Percentiles rank a stretch among this genome's conserved stretches.
These are phyloP conservation scores for Trichoderma gracile DNA, from an alignment of 2,329 filamentous ascomycete species.

Conservation along the genomic window DNA sequence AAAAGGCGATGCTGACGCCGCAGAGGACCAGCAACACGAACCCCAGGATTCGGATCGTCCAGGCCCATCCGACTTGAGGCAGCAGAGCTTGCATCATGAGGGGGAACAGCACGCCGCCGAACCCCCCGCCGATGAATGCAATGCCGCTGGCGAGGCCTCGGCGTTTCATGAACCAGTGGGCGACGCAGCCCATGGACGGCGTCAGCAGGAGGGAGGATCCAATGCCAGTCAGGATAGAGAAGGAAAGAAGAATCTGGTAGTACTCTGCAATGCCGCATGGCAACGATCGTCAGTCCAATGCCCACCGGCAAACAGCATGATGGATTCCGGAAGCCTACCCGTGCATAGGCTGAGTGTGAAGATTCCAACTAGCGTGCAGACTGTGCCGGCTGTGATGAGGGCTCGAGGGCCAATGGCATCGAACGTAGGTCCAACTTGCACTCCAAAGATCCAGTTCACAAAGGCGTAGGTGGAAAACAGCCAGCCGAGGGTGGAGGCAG, in stretches of 20 bases:
- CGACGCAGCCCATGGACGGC: constrained; percentile 60
- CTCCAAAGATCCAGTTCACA: neutral
- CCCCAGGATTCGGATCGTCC: constrained; percentile 52
- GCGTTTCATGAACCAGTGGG: constrained; percentile 72
- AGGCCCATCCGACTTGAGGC: constrained; percentile 50
- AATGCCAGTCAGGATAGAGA: constrained; percentile 70
- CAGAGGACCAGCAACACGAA: constrained; percentile 52
- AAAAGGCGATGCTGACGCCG: constrained; percentile 49
- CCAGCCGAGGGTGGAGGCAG: neutral
- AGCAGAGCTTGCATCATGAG: constrained; percentile 50
- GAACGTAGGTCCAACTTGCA: neutral
- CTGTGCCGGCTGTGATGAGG: neutral
- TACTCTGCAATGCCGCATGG: constrained; percentile 44
- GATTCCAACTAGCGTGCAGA: neutral
- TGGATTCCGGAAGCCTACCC: neutral
- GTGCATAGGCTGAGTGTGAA: constrained; percentile 4
- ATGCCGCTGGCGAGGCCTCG: constrained; percentile 80
- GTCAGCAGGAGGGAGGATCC: constrained; percentile 77
- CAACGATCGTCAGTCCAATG: no score
- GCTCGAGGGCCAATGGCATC: neutral
- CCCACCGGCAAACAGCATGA: neutral
- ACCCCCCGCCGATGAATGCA: constrained; percentile 69
- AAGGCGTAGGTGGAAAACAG: neutral
- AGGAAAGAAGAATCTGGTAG: constrained; percentile 79
- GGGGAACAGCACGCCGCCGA: constrained; percentile 68